Evolutionary conservation across 148 eudicot species (phyloP), one percentile per base, ranked within the genome.

Genomic region (Amaranthus hypochondriacus): DNA sequence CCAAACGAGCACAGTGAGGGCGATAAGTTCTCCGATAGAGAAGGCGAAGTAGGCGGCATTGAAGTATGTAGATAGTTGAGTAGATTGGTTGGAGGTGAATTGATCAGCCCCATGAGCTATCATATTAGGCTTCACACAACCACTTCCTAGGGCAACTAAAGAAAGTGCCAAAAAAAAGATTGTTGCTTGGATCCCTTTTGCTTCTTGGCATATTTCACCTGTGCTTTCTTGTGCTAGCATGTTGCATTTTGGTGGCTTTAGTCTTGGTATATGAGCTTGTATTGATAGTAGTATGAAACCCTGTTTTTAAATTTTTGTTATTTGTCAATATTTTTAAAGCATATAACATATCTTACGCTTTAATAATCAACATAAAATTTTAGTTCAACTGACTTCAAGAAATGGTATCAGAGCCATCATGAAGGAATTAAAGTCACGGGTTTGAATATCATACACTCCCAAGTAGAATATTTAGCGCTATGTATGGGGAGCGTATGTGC

Each of bases 31-130:
- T 1, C 99, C 99, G 7, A 87, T 48, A 0, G 97, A 92, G 82
- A 96, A 96, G 57, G 99, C 97, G 50, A 96, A 87, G 69, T 96
- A 96, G 43, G 99, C 99, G 21, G 89, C 87, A 59, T 96, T 96
- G 86, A 96, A 96, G 85, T 96, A 96, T 21, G 87, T 85, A 3
- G 99, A 96, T 50, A 96, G 91, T 58, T 89, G 82, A 78, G 84
- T 86, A 74, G 92, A 83, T 42, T 87, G 88, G 53, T 87, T 86
- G 21, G 84, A 75, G 52, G 78, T 80, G 84, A 96, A 96, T 57
- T 96, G 99, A 77, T 96, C 97, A 68, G 88, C 99, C 11, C 99
- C 99, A 81, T 92, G 96, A 52, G 99, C 91, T 71, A 96, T 86
- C 97, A 96, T 96, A 78, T 96, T 96, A 2, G 99, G 99, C 76